phyloP scores from a whole-genome alignment of 495 filamentous ascomycete genomes.

The Staphylotrichum tortipilum region DNA sequence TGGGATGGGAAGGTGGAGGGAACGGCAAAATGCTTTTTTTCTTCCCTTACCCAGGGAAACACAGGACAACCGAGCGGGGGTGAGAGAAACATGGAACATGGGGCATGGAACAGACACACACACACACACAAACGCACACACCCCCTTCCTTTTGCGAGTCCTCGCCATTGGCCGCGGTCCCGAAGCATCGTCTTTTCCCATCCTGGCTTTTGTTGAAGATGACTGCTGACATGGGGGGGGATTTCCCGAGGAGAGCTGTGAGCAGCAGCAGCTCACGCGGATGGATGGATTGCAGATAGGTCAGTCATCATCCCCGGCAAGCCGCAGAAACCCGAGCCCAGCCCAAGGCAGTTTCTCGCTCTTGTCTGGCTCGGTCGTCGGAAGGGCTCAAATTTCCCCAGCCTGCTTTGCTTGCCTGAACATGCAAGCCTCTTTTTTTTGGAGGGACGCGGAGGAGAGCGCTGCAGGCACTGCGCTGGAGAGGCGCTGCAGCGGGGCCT shows the following conservation, averaged over 20 bases:
- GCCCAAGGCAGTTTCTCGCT: not conserved
- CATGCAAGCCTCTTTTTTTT: not conserved
- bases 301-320: not conserved
- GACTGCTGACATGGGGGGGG: constrained; percentile 4
- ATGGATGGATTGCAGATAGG: not conserved
- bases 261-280: not conserved
- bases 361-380: not conserved
- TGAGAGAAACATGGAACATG: too few relatives aligned
- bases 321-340: not conserved
- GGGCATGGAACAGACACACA: too few relatives aligned
- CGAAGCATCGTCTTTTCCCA: not conserved
- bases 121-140: not conserved
- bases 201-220: not conserved
- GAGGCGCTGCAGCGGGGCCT: constrained; percentile 7
- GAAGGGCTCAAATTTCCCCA: too few relatives aligned
- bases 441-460: not conserved
- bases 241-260: not conserved
- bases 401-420: too few relatives aligned
- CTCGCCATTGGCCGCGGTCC: constrained; percentile 11
- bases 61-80: not conserved
- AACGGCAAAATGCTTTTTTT: too few relatives aligned
- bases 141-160: not conserved
- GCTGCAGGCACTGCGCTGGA: constrained; percentile 10
- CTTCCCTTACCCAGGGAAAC: not conserved
- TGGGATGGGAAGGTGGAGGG: too few relatives aligned